A percentile compares a stretch with the other conserved stretches of the same genome.
Conservation (phyloP, 257 asterid species). For the Solanum infundibuliforme region DNA sequence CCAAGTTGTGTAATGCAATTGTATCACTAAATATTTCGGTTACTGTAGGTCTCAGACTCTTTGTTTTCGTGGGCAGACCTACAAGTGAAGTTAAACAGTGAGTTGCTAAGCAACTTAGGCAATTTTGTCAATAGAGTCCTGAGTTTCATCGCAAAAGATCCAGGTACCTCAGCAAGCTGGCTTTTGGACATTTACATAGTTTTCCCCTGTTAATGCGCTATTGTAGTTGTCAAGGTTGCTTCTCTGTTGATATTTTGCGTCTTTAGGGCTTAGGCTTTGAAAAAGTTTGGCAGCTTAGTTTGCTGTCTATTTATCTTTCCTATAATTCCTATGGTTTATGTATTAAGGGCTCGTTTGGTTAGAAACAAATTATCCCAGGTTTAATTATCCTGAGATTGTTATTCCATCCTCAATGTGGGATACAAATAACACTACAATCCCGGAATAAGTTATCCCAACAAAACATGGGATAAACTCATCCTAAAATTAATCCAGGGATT, state of each 20-base stretch:
- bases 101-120: conserved; percentile 81
- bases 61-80: conserved; percentile 90
- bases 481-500: too few species aligned
- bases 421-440: too few species aligned
- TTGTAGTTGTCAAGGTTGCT: neutral
- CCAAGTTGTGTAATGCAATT: neutral
- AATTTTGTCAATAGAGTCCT: conserved; percentile 84
- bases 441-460: too few species aligned
- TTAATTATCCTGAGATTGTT: too few species aligned
- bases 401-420: too few species aligned
- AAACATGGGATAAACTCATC: too few species aligned
- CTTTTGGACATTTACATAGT: neutral
- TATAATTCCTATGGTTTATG: neutral
- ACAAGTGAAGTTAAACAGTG: conserved; percentile 83
- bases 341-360: neutral
- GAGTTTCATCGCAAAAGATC: conserved; percentile 90
- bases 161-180: conserved; percentile 33
- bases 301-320: neutral
- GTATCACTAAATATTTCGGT: neutral
- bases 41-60: conserved; percentile 75
- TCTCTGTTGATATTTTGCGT: neutral
- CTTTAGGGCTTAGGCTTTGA: neutral
- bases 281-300: neutral
- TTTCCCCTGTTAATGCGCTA: neutral
- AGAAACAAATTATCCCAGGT: too few species aligned